Percentiles rank a stretch among this genome's conserved stretches.
Evolutionary conservation across 257 asterid genomes (phyloP).

Genomic region (Paulownia fortunei): DNA sequence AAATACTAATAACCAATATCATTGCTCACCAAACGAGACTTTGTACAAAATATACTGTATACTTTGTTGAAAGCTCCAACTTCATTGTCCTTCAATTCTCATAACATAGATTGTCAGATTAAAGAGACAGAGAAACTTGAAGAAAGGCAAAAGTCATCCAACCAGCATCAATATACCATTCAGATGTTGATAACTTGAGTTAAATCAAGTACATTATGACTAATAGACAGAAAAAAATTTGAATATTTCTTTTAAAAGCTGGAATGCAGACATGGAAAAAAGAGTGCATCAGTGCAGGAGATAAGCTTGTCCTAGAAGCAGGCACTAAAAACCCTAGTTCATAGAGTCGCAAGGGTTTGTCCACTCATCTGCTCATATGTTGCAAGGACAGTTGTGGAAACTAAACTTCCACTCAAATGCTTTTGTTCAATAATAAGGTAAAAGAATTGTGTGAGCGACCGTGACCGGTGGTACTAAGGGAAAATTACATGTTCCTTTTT

Average conservation of each 20-base stretch:
- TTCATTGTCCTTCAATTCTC: slow-evolving; percentile 55
- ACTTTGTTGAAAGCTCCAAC: slow-evolving; percentile 50
- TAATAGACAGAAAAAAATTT: not conserved
- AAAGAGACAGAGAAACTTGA: slow-evolving; percentile 15
- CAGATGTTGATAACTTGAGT: not conserved
- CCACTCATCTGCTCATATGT: not conserved
- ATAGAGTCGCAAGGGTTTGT: slow-evolving; percentile 5
- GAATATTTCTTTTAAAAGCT: not conserved
- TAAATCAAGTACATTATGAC: not conserved
- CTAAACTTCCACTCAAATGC: not conserved
- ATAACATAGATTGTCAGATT: slow-evolving; percentile 31
- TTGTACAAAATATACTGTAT: slow-evolving; percentile 44
- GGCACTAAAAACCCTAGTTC: not conserved
- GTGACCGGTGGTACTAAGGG: not conserved
- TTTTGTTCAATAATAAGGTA: slow-evolving; percentile 1
- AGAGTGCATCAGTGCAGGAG: not conserved
- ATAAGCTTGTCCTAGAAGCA: not conserved
- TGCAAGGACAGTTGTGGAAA: slow-evolving; percentile 8
- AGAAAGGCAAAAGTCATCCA: not conserved
- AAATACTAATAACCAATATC: slow-evolving; percentile 11
- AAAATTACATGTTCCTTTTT: not conserved
- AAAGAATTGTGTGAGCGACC: not conserved
- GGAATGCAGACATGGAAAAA: not conserved
- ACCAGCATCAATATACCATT: not conserved
- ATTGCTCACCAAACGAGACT: slow-evolving; percentile 63